Evolutionary conservation across 768 basidiomycete genomes (phyloP), one percentile per base, ranked within the genome.

Genomic region (Russula virescens): DNA sequence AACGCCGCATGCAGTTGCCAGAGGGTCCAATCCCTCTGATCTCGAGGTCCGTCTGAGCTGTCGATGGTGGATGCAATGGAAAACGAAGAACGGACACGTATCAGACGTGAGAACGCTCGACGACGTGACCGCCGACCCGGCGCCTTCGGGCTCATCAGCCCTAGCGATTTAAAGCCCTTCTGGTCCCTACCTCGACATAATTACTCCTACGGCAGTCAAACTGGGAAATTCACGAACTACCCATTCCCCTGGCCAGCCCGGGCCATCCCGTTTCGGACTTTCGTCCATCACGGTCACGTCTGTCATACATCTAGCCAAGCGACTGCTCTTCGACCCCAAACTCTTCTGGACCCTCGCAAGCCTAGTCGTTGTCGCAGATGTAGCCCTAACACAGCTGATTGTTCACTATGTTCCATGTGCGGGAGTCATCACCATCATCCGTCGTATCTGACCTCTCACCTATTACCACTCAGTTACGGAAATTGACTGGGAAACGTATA

Each of bases 401-500:
- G 86, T 96, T 66, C 82, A 76, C 48, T 86, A 86, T 71, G 79
- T 97, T 59, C 82, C 91, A 68, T 98, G 96, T 97, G 68, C 25
- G 64, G 26, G 34, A n/a, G n/a, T n/a, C n/a, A 78, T 89, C 74
- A 55, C 57, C 47, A 56, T 38, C 38, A 13, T 64, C 64, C 63
- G 51, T 31, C 51, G 42, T 50, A 38, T 38, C 55, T 21, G 47
- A 50, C 31, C 25, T 18, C 53, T 69, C 60, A 71, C 71, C 64
- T 53, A 65, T 51, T 65, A 48, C 45, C 46, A 47, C 65, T 55
- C 77, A 98, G 96, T 95, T 76, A 98, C 97, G 13, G 95, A 99
- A 75, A 99, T 99, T 69, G 97, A 99, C 75, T 98, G 92, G 86
- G 82, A 87, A 70, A 98, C 97, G 0, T 99, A 99, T 71, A 93